Percentiles rank a stretch among this genome's conserved stretches.
Conservation (phyloP, 768 basidiomycete genomes). For the Dentipellis fragilis region DNA sequence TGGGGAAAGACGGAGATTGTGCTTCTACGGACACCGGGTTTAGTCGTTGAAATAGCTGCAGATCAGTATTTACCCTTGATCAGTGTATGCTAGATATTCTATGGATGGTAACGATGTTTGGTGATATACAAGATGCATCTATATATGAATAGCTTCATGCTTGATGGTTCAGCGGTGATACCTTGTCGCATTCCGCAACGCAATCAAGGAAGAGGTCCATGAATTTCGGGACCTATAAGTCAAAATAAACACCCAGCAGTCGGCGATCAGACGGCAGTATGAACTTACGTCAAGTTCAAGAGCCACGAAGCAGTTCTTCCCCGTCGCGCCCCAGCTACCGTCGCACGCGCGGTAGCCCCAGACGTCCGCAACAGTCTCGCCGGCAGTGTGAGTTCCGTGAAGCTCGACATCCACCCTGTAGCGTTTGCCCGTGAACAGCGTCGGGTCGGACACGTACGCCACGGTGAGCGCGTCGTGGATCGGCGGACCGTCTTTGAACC, state of each 20-base stretch:
- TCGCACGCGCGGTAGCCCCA: conserved; percentile 54
- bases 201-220: conserved; percentile 57
- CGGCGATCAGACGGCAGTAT: not conserved
- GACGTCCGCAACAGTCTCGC: conserved; percentile 76
- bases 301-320: conserved; percentile 71
- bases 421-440: conserved; percentile 51
- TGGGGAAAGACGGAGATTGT: not conserved
- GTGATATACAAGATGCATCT: too few species aligned
- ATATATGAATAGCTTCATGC: too few species aligned
- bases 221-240: conserved; percentile 46
- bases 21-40: not conserved
- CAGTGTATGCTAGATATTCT: too few species aligned
- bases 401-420: conserved; percentile 80
- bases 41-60: too few species aligned
- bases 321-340: conserved; percentile 58
- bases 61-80: too few species aligned
- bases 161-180: conserved; percentile 47
- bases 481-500: conserved; percentile 80
- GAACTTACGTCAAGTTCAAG: conserved; percentile 53
- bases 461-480: conserved; percentile 81
- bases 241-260: conserved; percentile 1
- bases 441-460: conserved; percentile 62
- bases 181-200: conserved; percentile 44
- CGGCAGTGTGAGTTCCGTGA: conserved; percentile 50
- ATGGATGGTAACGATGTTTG: too few species aligned